These are phyloP conservation scores for Chlamydomonas sphaeroides DNA, from an alignment of 139 green algal species.

Conservation along the genomic window DNA sequence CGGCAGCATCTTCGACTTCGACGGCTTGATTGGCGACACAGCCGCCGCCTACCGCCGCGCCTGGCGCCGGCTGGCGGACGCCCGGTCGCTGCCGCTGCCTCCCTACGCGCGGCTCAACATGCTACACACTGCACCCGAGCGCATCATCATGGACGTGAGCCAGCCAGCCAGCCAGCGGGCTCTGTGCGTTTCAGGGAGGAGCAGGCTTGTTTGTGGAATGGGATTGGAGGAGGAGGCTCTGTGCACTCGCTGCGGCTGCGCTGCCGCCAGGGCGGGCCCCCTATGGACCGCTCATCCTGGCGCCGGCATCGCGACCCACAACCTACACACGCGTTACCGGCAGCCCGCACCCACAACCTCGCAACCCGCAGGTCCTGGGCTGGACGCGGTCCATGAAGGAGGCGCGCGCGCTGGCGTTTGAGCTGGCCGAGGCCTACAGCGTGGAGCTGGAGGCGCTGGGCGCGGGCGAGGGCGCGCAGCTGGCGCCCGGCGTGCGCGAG, in stretches of 20 bases:
- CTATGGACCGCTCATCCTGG: no score
- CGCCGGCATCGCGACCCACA: no score
- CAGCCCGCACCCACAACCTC: no score
- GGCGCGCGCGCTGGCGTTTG: constrained; percentile 66
- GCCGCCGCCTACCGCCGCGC: constrained; percentile 7
- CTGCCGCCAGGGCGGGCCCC: no score
- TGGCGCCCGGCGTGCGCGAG: constrained; percentile 57
- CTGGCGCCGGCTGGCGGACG: background rate
- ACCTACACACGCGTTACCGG: no score
- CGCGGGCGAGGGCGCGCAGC: background rate
- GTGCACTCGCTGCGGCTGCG: no score
- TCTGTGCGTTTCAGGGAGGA: no score
- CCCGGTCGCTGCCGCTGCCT: background rate
- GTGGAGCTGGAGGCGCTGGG: constrained; percentile 50
- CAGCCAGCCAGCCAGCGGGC: no score
- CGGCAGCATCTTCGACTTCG: constrained; percentile 80
- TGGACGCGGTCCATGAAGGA: constrained; percentile 70
- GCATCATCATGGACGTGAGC: constrained; percentile 51
- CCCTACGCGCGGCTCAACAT: constrained; percentile 9
- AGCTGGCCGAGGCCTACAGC: constrained; percentile 59
- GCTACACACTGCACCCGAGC: constrained; percentile 36
- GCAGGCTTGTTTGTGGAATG: no score
- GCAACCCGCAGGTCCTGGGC: constrained; percentile 49
- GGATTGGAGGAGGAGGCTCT: no score
- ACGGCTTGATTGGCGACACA: constrained; percentile 65